Percentiles rank a stretch among this genome's conserved stretches.
Evolutionary conservation across 768 basidiomycete genomes (phyloP).

Genomic region (Hortiboletus flavorubellus): DNA sequence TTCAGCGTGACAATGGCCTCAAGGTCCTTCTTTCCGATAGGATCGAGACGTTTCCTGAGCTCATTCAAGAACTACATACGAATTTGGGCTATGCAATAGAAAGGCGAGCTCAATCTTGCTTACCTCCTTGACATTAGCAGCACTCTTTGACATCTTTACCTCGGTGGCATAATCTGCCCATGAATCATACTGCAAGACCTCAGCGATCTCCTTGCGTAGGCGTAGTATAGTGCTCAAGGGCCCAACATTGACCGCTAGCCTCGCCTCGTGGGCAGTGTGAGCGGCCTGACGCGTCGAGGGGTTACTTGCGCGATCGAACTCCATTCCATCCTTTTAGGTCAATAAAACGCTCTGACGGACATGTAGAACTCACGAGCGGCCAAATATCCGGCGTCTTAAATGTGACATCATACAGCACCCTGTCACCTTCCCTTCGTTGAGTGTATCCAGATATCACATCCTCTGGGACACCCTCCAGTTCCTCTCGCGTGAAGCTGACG

Average conservation of each 20-base stretch:
- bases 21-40: constrained; percentile 66
- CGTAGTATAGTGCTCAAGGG: constrained; percentile 64
- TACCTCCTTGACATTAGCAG: constrained; percentile 54
- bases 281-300: constrained; percentile 67
- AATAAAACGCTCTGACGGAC: not conserved
- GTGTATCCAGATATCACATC: constrained; percentile 75
- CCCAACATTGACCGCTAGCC: constrained; percentile 64
- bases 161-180: constrained; percentile 86
- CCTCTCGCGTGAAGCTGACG: constrained; percentile 63
- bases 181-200: constrained; percentile 64
- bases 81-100: not conserved
- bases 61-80: constrained; percentile 64
- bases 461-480: constrained; percentile 75
- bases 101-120: constrained; percentile 1
- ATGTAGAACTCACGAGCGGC: constrained; percentile 53
- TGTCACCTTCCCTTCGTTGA: constrained; percentile 54
- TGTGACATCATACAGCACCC: constrained; percentile 65
- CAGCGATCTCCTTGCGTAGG: constrained; percentile 66
- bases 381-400: constrained; percentile 81
- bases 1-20: constrained; percentile 67
- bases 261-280: constrained; percentile 59
- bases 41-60: constrained; percentile 64
- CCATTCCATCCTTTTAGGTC: not conserved
- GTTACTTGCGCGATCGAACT: constrained; percentile 76
- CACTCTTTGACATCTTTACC: constrained; percentile 76